phyloP scores from a whole-genome alignment of 2,329 filamentous ascomycete genomes.

The Fusarium mundagurra region DNA sequence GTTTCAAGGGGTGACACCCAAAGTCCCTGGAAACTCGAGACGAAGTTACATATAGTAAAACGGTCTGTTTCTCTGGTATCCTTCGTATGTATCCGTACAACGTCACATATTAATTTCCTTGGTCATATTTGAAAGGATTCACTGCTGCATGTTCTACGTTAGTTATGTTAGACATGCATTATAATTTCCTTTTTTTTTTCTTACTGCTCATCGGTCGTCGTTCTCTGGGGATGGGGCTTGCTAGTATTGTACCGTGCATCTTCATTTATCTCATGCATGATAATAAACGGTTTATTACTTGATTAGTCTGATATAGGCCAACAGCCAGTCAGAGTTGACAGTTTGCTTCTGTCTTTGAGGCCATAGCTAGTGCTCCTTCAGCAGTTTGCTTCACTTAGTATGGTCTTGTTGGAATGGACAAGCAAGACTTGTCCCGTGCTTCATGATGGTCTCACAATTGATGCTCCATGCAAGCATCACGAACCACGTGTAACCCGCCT shows the following conservation, averaged over 20 bases:
- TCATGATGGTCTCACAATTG: background rate
- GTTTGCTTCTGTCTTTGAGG: background rate
- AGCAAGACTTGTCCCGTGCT: background rate
- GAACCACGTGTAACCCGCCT: slow-evolving; percentile 17
- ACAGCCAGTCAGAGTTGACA: background rate
- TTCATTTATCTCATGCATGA: slow-evolving; percentile 16
- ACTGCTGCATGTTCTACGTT: background rate
- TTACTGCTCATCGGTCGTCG: background rate
- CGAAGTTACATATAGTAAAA: background rate
- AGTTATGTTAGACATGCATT: slow-evolving; percentile 17
- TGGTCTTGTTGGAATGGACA: background rate
- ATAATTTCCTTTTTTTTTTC: slow-evolving; percentile 8
- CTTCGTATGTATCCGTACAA: background rate
- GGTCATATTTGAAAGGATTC: background rate
- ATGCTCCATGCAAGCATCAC: slow-evolving; percentile 1
- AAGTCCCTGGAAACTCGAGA: background rate
- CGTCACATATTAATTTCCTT: background rate
- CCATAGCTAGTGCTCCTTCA: background rate
- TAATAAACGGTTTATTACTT: slow-evolving; percentile 11
- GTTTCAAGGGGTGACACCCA: background rate
- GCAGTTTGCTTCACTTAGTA: background rate
- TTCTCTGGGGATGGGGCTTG: background rate
- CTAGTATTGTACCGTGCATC: background rate
- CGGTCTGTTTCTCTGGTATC: background rate
- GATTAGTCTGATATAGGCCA: slow-evolving; percentile 1